Base-by-base conservation (phyloP, 2,329 filamentous ascomycete species). In the Pyrenochaeta sp. region DNA sequence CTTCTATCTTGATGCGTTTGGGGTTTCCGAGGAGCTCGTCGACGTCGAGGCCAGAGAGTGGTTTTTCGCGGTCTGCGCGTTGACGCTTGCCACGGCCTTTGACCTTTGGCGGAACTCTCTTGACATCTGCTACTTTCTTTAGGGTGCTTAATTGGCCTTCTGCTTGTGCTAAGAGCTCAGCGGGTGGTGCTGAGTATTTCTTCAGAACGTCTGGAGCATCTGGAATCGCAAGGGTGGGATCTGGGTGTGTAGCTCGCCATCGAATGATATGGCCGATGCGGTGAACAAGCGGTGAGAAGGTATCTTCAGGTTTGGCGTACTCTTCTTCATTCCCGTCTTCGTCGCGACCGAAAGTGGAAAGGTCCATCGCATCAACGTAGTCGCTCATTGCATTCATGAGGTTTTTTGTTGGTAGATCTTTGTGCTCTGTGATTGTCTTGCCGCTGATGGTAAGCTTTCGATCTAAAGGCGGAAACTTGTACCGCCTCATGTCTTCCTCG, bases 341-440 rank as follows among this genome's bases (percentile, higher is more conserved):
- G 65, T 96, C 89, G 40, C 81, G 83, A 9, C 83, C 89, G 66
- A 89, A 87, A 0, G 75, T 82, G 1, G 89, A 89, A 2, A 99
- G 79, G 67, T 97, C 93, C 94, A 99, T 97, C 7, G 86, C 87
- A 72, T 98, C 92, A 7, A 99, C 92, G 64, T 94, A 98, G 59
- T 91, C 87, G 72, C 88, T 89, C 93, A 99, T 98, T 1, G 92
- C 89, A 43, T 88, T 79, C 48, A 86, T 83, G 20, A 99, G 82
- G 29, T 90, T 86, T 2, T 90, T 83, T 9, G 81, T 88, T 0
- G 95, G 95, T 1, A 99, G 81, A 54, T 96, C 88, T 31, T 91
- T 89, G 67, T 99, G 93, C 64, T 94, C 87, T 10, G 85, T 90
- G 43, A 97, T 79, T 7, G 85, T 83, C 60, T 91, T 90, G 1